These are phyloP conservation scores for Epichloe amarillans DNA, from an alignment of 2,329 filamentous ascomycete genomes.

Conservation along the genomic window DNA sequence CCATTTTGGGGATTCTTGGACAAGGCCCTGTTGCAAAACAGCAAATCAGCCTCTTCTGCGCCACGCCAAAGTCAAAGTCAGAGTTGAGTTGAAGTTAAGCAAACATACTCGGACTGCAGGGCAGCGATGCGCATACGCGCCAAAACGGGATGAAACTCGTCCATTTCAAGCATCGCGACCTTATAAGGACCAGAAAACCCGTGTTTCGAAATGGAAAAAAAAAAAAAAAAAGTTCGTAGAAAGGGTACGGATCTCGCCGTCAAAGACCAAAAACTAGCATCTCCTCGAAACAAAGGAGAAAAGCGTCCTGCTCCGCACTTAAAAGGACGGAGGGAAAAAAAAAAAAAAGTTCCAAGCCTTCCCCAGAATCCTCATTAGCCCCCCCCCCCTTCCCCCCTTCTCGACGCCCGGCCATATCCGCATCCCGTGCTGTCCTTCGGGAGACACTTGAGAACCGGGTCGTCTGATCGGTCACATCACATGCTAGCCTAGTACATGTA, in stretches of 20 bases:
- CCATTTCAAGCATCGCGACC: neutral
- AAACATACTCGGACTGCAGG: constrained; percentile 32
- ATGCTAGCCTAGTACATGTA: neutral
- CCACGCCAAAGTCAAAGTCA: neutral
- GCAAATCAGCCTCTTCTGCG: neutral
- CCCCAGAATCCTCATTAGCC: no score
- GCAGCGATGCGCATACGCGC: constrained; percentile 34
- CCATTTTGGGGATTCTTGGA: constrained; percentile 4
- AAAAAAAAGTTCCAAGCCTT: no score
- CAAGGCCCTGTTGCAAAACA: constrained; percentile 1
- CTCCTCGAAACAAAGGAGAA: neutral
- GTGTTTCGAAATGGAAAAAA: no score
- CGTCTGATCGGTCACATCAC: neutral
- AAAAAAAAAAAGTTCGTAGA: neutral
- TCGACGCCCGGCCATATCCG: neutral
- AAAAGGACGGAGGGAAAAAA: neutral
- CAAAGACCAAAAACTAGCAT: neutral
- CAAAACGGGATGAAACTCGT: constrained; percentile 21
- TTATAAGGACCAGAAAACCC: neutral
- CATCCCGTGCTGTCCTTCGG: neutral
- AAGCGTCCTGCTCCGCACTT: neutral
- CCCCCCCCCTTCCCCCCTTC: neutral
- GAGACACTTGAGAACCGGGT: neutral
- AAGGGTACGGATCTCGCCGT: neutral
- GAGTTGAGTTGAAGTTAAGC: neutral